Base-by-base conservation (phyloP, 257 asterid genomes). In the Ajuga chamaepitys region DNA sequence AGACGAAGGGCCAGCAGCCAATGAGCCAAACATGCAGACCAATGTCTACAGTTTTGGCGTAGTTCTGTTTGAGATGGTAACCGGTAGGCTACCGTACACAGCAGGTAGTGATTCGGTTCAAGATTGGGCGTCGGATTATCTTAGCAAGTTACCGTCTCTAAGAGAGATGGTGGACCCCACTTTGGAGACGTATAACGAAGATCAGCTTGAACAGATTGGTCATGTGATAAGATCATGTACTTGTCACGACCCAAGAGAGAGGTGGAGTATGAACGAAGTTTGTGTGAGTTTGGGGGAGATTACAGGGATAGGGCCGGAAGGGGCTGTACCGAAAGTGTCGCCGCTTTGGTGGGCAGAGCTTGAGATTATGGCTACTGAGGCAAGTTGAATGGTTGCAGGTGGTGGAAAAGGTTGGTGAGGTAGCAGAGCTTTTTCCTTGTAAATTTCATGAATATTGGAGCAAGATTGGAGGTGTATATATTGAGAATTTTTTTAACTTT, bases 321-420 rank as follows among this genome's bases (percentile, higher is more conserved):
- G 68, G 14, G 98, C 96, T 5, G 68, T 77, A 51, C 95, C 96
- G 8, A 78, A 62, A 73, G 38, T 83, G 3, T 88, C 95, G 24
- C 89, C 91, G 40, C 95, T 88, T 47, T 88, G 96, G 98, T 88
- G 95, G 98, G 94, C 98, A n/a, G 98, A 88, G 63, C 83, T 91
- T 12, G 96, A 91, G 81, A 86, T 88, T 61, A 41, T 74, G 56
- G 79, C 94, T 0, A 58, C 79, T n/a, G 87, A 76, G 30, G 81
- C 68, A 3, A 64, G 68, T 26, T 81, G 55, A 62, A 61, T 30
- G 20, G 18, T 4, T 46, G 44, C 55, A 46, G 55, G n/a, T n/a
- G n/a, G n/a, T n/a, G n/a, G n/a, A n/a, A n/a, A n/a, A n/a, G n/a
- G n/a, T n/a, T n/a, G 53, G 74, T 48, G 24, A 44, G n/a, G 48